Base-by-base conservation (phyloP, 1,284 basidiomycete species). In the Hypsizygus ulmarius region DNA sequence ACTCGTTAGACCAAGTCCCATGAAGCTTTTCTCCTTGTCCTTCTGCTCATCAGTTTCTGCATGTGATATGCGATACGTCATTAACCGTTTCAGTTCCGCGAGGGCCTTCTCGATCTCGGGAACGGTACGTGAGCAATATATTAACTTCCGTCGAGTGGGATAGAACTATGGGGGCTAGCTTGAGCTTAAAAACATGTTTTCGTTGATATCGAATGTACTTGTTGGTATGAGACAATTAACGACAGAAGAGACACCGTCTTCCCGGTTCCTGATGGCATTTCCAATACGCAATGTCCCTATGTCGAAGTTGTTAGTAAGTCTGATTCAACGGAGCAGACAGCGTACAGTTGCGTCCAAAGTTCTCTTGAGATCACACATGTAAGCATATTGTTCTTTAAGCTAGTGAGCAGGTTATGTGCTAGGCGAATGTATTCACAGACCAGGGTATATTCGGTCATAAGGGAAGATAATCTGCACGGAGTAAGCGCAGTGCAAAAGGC, bases 61-160 rank as follows among this genome's bases (percentile, higher is more conserved):
- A 58, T 68, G 76, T 35, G 72, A 69, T 59, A 82, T 76, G 29
- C 97, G 84, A 66, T 98, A 99, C 29, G 84, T 84, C 87, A 99
- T 93, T 33, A 99, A 72, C 39, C 96, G 77, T 68, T 98, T 97
- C 62, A 99, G 72, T 72, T 99, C 97, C 1, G 94, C 86, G 39
- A 99, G 74, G 0, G 97, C 97, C 68, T 99, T 99, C 69, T 99
- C 97, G 59, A 99, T 99, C 71, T 99, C 97, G 5, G 97, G 97
- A n/a, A 99, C 97, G 2, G 97, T 99, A 63, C 97, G 95, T 18
- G 97, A 99, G 69, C 97, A 99, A 68, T 99, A 99, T 58, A 99
- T 89, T 57, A 99, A 84, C 68, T 99, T 99, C 54, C 97, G 81
- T 53, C 87, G 85, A 6, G 85, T 88, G 7, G 93, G 90, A 64